Evolutionary conservation across 108 stramenopile genomes (phyloP).

Genomic region (Skeletonema grethae): DNA sequence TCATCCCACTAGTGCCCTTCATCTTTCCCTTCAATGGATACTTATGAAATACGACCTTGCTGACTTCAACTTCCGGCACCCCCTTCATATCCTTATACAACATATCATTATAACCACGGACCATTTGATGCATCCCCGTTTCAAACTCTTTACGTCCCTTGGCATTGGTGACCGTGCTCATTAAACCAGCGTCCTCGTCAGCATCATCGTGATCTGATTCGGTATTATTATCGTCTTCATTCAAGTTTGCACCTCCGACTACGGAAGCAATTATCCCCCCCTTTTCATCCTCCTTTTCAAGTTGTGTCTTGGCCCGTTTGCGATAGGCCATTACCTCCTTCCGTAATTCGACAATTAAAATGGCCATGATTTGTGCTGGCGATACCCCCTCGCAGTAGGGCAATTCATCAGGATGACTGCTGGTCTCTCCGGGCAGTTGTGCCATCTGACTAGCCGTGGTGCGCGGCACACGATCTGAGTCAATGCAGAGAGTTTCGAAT

Average conservation of each 20-base stretch:
- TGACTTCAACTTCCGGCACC: constrained; percentile 28
- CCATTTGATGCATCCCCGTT: constrained; percentile 53
- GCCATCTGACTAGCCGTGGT: constrained; percentile 38
- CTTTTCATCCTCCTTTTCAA: constrained; percentile 17
- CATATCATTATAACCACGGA: constrained; percentile 63
- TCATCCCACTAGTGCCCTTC: too few species aligned
- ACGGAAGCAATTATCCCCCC: constrained; percentile 15
- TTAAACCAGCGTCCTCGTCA: constrained; percentile 39
- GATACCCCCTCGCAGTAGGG: constrained; percentile 39
- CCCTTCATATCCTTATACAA: constrained; percentile 50
- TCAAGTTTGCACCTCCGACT: background rate
- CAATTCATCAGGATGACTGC: background rate
- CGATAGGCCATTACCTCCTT: constrained; percentile 49
- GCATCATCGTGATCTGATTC: constrained; percentile 19
- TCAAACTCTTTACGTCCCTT: constrained; percentile 49
- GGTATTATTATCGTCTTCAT: constrained; percentile 13
- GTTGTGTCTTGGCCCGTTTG: constrained; percentile 26
- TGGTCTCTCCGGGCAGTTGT: constrained; percentile 5
- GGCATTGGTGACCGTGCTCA: constrained; percentile 35
- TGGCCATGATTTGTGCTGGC: constrained; percentile 70
- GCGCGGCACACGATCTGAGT: constrained; percentile 51
- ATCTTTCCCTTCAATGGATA: background rate
- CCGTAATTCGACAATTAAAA: constrained; percentile 65
- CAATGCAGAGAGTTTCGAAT: constrained; percentile 64
- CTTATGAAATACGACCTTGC: background rate